Conservation (phyloP, 495 filamentous ascomycete genomes). For the Tetracladium setigerum region DNA sequence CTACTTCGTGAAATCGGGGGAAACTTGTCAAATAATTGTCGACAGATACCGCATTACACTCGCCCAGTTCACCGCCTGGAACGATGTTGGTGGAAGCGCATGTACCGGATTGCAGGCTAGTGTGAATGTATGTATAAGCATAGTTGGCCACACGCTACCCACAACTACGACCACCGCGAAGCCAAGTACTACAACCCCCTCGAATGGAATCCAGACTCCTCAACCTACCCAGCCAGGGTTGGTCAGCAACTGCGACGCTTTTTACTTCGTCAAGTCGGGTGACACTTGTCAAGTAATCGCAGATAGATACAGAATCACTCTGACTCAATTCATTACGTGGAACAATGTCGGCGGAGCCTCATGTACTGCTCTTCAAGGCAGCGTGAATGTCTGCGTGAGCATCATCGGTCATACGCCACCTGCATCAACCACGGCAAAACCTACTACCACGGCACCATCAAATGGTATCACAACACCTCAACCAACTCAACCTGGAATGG, state of each 20-base stretch:
- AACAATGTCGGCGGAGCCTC: slow-evolving; percentile 26
- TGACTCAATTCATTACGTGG: slow-evolving; percentile 26
- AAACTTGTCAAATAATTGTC: slow-evolving; percentile 35
- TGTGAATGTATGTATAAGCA: too few species aligned
- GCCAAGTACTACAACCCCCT: slow-evolving; percentile 4
- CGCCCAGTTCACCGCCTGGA: slow-evolving; percentile 27
- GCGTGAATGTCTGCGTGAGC: too few species aligned
- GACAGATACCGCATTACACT: slow-evolving; percentile 22
- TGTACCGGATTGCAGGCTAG: too few species aligned
- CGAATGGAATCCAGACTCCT: slow-evolving; percentile 24
- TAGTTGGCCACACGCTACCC: too few species aligned
- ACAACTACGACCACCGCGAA: too few species aligned
- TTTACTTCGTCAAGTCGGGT: slow-evolving; percentile 30
- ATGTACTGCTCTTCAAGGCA: too few species aligned
- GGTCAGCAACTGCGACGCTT: slow-evolving; percentile 34
- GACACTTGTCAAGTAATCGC: slow-evolving; percentile 37
- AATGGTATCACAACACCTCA: slow-evolving; percentile 24
- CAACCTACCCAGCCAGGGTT: slow-evolving; percentile 31
- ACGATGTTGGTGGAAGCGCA: slow-evolving; percentile 23
- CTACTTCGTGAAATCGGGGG: slow-evolving; percentile 32
- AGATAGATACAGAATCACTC: slow-evolving; percentile 20
- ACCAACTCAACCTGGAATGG: slow-evolving; percentile 32
- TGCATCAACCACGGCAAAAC: too few species aligned
- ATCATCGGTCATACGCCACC: too few species aligned
- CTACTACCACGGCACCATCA: slow-evolving; percentile 8